Evolutionary conservation across 1,139 yeast genomes (phyloP).

Genomic region (Waltiozyma sp.): DNA sequence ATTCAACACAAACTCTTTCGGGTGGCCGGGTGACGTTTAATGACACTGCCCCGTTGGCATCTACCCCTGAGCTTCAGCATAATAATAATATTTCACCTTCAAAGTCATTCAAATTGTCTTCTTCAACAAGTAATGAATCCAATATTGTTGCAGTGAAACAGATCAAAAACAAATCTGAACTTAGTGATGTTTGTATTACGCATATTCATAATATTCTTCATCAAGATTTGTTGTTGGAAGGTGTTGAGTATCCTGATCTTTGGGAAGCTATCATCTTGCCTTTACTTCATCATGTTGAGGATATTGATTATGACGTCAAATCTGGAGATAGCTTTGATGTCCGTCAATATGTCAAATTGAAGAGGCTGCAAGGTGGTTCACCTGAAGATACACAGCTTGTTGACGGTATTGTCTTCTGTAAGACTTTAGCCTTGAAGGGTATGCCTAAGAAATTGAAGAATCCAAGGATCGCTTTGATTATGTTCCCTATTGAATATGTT

Average conservation of each 20-base stretch:
- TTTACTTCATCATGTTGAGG: slow-evolving; percentile 33
- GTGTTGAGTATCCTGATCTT: slow-evolving; percentile 41
- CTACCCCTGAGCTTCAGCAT: neutral
- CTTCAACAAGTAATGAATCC: neutral
- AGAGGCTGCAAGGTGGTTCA: slow-evolving; percentile 69
- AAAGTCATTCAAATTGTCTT: neutral
- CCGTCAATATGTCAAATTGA: slow-evolving; percentile 78
- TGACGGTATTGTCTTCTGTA: slow-evolving; percentile 80
- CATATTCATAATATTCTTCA: slow-evolving; percentile 25
- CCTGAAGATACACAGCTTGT: slow-evolving; percentile 49
- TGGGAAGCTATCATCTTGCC: slow-evolving; percentile 42
- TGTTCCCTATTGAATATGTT: slow-evolving; percentile 84
- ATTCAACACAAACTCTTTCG: neutral
- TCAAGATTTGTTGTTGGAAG: slow-evolving; percentile 66
- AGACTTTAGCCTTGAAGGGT: slow-evolving; percentile 66
- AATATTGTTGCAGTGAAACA: neutral
- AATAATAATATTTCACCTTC: neutral
- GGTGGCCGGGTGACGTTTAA: neutral
- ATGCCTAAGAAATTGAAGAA: slow-evolving; percentile 57
- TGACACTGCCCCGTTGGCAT: neutral
- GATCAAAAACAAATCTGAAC: slow-evolving; percentile 14
- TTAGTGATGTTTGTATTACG: slow-evolving; percentile 24
- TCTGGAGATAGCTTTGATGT: slow-evolving; percentile 74
- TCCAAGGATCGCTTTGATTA: slow-evolving; percentile 73
- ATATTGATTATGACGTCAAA: slow-evolving; percentile 42